A percentile compares a stretch with the other conserved stretches of the same genome.
Evolutionary conservation across 768 basidiomycete genomes (phyloP).

Genomic region (Nidularia pulvinata): DNA sequence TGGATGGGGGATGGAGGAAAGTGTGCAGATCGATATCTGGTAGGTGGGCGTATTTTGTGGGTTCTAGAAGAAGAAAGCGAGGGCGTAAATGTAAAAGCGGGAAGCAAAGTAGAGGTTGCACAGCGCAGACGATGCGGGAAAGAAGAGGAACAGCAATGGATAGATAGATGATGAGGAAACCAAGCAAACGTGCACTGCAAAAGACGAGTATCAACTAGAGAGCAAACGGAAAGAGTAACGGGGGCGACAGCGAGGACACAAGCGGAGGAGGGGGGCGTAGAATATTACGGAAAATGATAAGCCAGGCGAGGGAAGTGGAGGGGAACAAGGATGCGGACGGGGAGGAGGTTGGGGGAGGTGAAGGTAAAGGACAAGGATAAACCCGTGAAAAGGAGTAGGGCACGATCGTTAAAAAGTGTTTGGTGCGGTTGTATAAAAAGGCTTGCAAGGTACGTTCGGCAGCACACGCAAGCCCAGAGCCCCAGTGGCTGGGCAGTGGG

Average conservation of each 20-base stretch:
- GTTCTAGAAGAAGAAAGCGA: conserved; percentile 3
- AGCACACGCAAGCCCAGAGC: no score
- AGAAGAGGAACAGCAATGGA: conserved; percentile 16
- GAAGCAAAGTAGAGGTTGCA: conserved; percentile 2
- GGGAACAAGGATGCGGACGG: no score
- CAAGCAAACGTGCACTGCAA: conserved; percentile 32
- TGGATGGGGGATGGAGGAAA: conserved; percentile 3
- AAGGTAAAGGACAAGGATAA: no score
- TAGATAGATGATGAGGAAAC: conserved; percentile 26
- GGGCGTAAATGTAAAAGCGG: neutral
- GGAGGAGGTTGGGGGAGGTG: no score
- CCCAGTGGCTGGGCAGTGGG: no score
- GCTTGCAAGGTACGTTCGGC: no score
- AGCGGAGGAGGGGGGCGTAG: neutral
- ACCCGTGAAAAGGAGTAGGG: neutral
- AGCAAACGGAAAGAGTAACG: conserved; percentile 30
- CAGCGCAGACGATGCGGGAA: conserved; percentile 5
- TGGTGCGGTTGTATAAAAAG: no score
- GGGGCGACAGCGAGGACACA: conserved; percentile 32
- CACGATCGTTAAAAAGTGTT: neutral
- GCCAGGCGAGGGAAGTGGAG: neutral
- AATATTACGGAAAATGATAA: neutral
- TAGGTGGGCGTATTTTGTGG: conserved; percentile 4
- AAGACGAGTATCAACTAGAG: conserved; percentile 34
- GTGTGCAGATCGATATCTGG: conserved; percentile 10